Conservation (phyloP, 805 yeast species). For the Cyberlindnera americana region DNA sequence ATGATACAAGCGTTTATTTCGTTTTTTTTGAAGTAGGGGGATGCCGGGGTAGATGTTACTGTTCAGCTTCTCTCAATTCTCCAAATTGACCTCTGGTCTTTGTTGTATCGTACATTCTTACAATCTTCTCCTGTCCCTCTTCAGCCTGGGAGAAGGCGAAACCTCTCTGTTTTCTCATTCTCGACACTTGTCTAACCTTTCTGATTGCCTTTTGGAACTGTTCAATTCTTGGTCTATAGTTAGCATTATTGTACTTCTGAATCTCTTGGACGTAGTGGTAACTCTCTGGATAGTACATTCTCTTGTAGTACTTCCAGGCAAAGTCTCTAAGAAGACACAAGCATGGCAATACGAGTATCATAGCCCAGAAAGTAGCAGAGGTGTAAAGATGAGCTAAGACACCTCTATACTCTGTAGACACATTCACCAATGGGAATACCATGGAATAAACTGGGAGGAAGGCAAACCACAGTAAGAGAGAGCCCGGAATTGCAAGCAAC, state of each 20-base stretch:
- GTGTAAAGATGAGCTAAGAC: constrained; percentile 74
- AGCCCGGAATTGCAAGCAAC: constrained; percentile 90
- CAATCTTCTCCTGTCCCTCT: constrained; percentile 87
- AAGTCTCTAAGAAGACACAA: constrained; percentile 84
- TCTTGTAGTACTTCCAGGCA: constrained; percentile 89
- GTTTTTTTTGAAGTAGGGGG: too few species aligned
- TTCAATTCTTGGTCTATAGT: constrained; percentile 92
- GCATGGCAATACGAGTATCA: constrained; percentile 67
- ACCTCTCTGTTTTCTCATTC: constrained; percentile 98
- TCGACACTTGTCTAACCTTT: constrained; percentile 95
- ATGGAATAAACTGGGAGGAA: constrained; percentile 85
- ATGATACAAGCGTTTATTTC: background rate
- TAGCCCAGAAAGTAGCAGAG: constrained; percentile 79
- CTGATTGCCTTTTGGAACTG: constrained; percentile 96
- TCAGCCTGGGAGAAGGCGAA: constrained; percentile 97
- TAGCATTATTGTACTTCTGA: constrained; percentile 91
- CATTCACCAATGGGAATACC: constrained; percentile 77
- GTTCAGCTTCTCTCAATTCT: constrained; percentile 44
- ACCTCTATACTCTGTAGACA: constrained; percentile 83
- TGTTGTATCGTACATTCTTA: constrained; percentile 94
- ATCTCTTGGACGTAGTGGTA: constrained; percentile 96
- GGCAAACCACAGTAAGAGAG: constrained; percentile 75
- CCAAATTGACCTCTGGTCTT: constrained; percentile 76
- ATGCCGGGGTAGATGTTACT: too few species aligned
- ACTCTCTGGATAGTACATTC: constrained; percentile 87